Conservation (phyloP, 345 rosid genomes). For the Gossypium anomalum region DNA sequence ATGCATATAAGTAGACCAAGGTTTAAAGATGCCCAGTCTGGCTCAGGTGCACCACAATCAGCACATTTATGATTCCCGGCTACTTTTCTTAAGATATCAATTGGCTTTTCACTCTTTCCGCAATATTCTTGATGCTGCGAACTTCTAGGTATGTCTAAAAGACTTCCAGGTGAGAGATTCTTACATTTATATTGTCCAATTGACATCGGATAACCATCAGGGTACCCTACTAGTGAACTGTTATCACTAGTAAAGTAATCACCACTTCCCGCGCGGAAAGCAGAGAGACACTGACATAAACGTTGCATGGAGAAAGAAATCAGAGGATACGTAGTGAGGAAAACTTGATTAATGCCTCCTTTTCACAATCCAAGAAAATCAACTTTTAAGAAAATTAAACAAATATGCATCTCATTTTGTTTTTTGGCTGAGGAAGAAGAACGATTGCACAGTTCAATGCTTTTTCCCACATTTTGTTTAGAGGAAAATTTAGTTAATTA, state of each 20-base stretch:
- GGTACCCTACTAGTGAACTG: conserved; percentile 39
- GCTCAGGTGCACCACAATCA: conserved; percentile 75
- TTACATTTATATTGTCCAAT: conserved; percentile 34
- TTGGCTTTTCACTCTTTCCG: conserved; percentile 51
- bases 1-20: conserved; percentile 76
- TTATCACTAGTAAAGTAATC: conserved; percentile 45
- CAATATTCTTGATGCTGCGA: conserved; percentile 36
- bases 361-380: neutral
- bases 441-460: neutral
- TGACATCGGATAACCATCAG: conserved; percentile 39
- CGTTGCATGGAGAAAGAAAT: conserved; percentile 11
- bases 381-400: neutral
- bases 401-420: neutral
- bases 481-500: conserved; percentile 24
- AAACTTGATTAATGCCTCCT: neutral
- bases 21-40: conserved; percentile 85
- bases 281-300: conserved; percentile 44
- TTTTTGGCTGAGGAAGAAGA: neutral
- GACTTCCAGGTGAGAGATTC: conserved; percentile 34
- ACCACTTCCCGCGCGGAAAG: conserved; percentile 31
- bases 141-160: conserved; percentile 38
- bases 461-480: neutral
- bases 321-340: neutral
- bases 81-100: conserved; percentile 54
- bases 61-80: conserved; percentile 71